Evolutionary conservation across 345 rosid species (phyloP), one percentile per base, ranked within the genome.

Genomic region (Lepidium didymum): DNA sequence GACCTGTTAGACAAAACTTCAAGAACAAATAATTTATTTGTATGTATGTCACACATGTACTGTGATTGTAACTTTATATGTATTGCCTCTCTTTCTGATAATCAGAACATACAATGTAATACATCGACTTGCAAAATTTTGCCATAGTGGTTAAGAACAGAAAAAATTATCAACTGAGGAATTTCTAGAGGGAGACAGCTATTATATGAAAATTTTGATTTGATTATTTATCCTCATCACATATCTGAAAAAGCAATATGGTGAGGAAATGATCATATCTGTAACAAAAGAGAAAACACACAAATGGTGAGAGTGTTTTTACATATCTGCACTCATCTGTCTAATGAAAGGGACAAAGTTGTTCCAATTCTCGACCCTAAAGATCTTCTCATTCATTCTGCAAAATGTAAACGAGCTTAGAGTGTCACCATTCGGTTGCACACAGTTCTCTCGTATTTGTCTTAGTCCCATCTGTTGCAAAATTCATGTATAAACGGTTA

Each of bases 321-420:
- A 83, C 79, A 74, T 70, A 69, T 85, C 81, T 58, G 78, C 67
- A 77, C 76, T 80, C 86, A 86, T 82, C 80, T 82, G 76, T 74
- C 85, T 82, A 67, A 83, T 77, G 65, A 86, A 86, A 38, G 86
- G 87, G 49, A 86, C 87, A 79, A 84, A 83, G 77, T 83, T 83
- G 79, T 83, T 83, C 91, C 86, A 79, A 74, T 86, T 83, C 79
- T 83, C 87, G 3, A 71, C 83, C 65, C 81, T 72, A 69, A 86
- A 86, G 38, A 86, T 77, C 64, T 77, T 82, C 45, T 77, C 85
- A 64, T 66, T 83, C 86, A 82, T 80, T 80, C 87, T 79, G 80
- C 82, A 86, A 81, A 73, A 83, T 38, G 86, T 80, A 75, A 83
- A 81, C n/a, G 90, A 86, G 70, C 86, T 86, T 81, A 82, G 80